Conservation (phyloP, 2,329 filamentous ascomycete species). For the Sclerotinia spermophila region DNA sequence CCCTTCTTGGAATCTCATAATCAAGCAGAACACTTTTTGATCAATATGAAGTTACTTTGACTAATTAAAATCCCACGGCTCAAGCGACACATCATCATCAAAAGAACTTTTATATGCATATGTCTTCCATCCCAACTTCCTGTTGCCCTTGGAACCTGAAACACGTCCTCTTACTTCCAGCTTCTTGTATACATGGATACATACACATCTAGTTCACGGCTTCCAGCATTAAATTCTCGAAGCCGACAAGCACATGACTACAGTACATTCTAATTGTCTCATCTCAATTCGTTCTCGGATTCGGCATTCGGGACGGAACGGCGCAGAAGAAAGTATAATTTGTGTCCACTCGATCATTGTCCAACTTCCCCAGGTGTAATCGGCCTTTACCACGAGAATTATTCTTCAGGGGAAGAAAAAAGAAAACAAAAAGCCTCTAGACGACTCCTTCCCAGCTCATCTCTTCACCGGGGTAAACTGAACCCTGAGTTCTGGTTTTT, state of each 20-base stretch:
- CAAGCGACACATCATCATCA: neutral
- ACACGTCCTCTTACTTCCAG: neutral
- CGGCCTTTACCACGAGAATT: neutral
- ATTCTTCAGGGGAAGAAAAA: neutral
- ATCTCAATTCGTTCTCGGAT: neutral
- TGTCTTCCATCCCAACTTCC: neutral
- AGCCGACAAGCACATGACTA: neutral
- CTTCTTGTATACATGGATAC: neutral
- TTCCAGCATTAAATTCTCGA: neutral
- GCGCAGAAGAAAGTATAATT: neutral
- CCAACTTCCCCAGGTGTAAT: neutral
- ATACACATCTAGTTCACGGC: neutral
- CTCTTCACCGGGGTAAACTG: neutral
- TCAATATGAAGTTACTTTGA: neutral
- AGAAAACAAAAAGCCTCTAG: neutral
- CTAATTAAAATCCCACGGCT: neutral
- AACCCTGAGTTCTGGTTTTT: conserved; percentile 6
- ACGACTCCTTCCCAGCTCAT: neutral
- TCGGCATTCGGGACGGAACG: neutral
- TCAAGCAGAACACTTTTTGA: neutral
- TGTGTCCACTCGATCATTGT: neutral
- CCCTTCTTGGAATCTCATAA: neutral
- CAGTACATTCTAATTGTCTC: neutral
- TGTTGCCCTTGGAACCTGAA: neutral
- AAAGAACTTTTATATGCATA: no score